Percentiles rank a stretch among this genome's conserved stretches.
phyloP scores from a whole-genome alignment of 306 rosid species.

The Lupinus albus region DNA sequence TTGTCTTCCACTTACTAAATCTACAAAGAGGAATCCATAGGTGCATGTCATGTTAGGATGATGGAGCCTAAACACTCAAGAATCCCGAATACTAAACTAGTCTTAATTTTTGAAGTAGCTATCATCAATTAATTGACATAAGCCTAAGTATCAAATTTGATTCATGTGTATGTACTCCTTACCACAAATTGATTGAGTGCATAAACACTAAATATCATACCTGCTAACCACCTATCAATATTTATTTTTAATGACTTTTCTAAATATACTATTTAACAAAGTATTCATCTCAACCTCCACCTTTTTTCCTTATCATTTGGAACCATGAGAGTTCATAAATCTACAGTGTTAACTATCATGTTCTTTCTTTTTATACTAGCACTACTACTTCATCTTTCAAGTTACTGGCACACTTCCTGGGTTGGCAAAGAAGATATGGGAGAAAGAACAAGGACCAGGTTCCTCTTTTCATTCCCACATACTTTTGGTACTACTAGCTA shows the following conservation, averaged over 20 bases:
- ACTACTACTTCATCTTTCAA: conserved; percentile 45
- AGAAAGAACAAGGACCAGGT: conserved; percentile 41
- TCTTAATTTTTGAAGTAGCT: conserved; percentile 12
- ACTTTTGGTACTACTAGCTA: conserved; percentile 14
- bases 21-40: conserved; percentile 6
- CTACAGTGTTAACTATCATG: conserved; percentile 23
- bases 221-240: conserved; percentile 34
- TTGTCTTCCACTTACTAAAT: too few species aligned
- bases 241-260: conserved; percentile 26
- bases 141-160: conserved; percentile 34
- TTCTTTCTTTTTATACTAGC: conserved; percentile 40
- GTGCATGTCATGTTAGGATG: conserved; percentile 11
- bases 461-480: conserved; percentile 36
- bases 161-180: conserved; percentile 20
- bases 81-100: neutral
- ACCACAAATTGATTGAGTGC: conserved; percentile 34
- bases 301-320: conserved; percentile 28
- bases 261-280: conserved; percentile 21
- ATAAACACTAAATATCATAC: conserved; percentile 14
- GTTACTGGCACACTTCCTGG: conserved; percentile 45
- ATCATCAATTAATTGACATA: conserved; percentile 12
- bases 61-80: too few species aligned
- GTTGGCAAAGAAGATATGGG: conserved; percentile 30
- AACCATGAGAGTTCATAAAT: conserved; percentile 53
- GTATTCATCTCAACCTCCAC: conserved; percentile 2